phyloP scores from a whole-genome alignment of 129 eudicot genomes.

The Lonicera japonica region DNA sequence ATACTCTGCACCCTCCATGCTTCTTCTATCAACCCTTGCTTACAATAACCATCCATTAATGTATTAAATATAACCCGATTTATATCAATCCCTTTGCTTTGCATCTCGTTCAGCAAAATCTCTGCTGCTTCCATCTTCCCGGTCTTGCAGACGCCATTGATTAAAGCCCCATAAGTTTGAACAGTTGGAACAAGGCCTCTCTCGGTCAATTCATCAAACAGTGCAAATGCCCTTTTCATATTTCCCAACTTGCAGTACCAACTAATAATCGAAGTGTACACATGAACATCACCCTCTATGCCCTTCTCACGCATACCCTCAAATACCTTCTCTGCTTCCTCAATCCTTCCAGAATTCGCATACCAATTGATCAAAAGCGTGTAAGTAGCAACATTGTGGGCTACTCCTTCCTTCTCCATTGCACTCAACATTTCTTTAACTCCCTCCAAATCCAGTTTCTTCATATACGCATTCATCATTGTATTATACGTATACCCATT shows the following conservation, averaged over 20 bases:
- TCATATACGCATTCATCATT: constrained; percentile 49
- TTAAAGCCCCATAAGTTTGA: constrained; percentile 61
- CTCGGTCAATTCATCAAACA: constrained; percentile 61
- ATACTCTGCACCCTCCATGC: constrained; percentile 46
- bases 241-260: constrained; percentile 43
- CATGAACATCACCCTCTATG: constrained; percentile 44
- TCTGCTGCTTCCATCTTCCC: constrained; percentile 77
- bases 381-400: constrained; percentile 44
- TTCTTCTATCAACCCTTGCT: constrained; percentile 59
- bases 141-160: constrained; percentile 61
- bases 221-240: constrained; percentile 50
- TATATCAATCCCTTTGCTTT: constrained; percentile 50
- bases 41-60: constrained; percentile 74
- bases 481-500: constrained; percentile 65
- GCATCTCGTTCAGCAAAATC: constrained; percentile 61
- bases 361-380: constrained; percentile 52
- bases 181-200: constrained; percentile 50
- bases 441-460: constrained; percentile 34
- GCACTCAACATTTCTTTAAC: constrained; percentile 35
- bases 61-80: constrained; percentile 60
- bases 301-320: constrained; percentile 55
- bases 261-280: constrained; percentile 53
- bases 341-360: constrained; percentile 26
- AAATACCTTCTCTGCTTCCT: constrained; percentile 55
- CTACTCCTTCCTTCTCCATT: constrained; percentile 56